These are phyloP conservation scores for Penicillium daleae DNA, from an alignment of 495 filamentous ascomycete genomes.

Conservation along the genomic window DNA sequence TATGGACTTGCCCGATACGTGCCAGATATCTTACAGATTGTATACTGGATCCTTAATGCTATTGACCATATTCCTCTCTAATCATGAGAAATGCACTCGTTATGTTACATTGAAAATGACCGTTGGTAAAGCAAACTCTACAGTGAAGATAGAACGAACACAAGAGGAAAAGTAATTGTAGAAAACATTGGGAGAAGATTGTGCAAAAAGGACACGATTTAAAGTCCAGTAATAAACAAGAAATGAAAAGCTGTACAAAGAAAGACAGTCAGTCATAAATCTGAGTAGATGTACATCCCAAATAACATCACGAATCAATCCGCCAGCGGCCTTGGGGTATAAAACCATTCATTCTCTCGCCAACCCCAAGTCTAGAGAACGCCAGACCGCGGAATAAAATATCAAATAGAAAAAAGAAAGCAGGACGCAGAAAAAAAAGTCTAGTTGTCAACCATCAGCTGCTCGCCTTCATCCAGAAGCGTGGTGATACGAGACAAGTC, in stretches of 20 bases:
- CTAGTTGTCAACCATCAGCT: slow-evolving; percentile 74
- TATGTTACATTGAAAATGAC: background rate
- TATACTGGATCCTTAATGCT: slow-evolving; percentile 45
- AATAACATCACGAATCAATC: slow-evolving; percentile 19
- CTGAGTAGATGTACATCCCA: slow-evolving; percentile 20
- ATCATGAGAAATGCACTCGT: slow-evolving; percentile 3
- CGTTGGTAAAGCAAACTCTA: background rate
- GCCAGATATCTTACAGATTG: slow-evolving; percentile 42
- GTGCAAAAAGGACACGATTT: slow-evolving; percentile 7
- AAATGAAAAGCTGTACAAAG: slow-evolving; percentile 21
- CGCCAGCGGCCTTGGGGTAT: slow-evolving; percentile 32
- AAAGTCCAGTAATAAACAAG: background rate
- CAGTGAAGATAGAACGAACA: background rate
- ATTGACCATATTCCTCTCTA: slow-evolving; percentile 29
- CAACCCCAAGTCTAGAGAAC: slow-evolving; percentile 13
- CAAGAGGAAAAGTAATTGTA: background rate
- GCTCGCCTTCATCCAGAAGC: slow-evolving; percentile 91
- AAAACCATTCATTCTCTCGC: slow-evolving; percentile 9
- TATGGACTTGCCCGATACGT: slow-evolving; percentile 20
- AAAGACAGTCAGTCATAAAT: slow-evolving; percentile 11
- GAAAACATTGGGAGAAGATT: slow-evolving; percentile 10
- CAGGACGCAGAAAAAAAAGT: slow-evolving; percentile 9
- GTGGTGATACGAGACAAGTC: slow-evolving; percentile 82
- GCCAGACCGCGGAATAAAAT: slow-evolving; percentile 8
- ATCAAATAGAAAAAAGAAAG: slow-evolving; percentile 16